phyloP scores from a whole-genome alignment of 306 rosid species.

The Cucumis hystrix region DNA sequence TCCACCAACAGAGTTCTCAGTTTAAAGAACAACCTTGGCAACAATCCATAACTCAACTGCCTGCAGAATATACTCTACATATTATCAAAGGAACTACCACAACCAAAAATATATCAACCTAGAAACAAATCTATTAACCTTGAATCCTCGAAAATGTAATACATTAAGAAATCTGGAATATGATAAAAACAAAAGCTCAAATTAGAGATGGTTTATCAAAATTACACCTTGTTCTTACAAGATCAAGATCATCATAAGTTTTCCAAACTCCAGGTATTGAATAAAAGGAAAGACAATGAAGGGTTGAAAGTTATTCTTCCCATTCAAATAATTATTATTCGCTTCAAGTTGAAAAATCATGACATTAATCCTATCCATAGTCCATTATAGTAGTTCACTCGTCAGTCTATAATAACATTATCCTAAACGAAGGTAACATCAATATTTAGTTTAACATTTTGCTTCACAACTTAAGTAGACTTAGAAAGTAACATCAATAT shows the following conservation, averaged over 20 bases:
- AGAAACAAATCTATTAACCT: constrained; percentile 29
- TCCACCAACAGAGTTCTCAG: constrained; percentile 77
- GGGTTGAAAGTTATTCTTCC: too few relatives aligned
- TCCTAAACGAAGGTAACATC: background rate
- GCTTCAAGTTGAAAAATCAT: background rate
- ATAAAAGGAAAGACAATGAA: background rate
- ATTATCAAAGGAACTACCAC: constrained; percentile 10
- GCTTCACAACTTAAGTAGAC: background rate
- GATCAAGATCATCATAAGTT: background rate
- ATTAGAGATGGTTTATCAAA: too few relatives aligned
- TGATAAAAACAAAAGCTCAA: too few relatives aligned
- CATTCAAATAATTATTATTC: background rate
- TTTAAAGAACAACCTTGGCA: constrained; percentile 83
- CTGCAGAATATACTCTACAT: constrained; percentile 23
- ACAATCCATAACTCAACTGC: constrained; percentile 90
- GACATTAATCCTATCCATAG: background rate
- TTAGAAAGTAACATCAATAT: background rate
- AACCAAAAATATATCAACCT: background rate
- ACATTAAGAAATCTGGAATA: too few relatives aligned
- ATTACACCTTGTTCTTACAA: background rate
- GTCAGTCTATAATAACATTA: background rate
- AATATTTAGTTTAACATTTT: background rate
- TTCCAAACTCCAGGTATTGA: background rate
- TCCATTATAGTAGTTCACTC: background rate
- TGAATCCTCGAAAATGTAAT: constrained; percentile 14